These are phyloP conservation scores for Tolypocladium nubicola DNA, from an alignment of 2,329 filamentous ascomycete species.

Conservation along the genomic window DNA sequence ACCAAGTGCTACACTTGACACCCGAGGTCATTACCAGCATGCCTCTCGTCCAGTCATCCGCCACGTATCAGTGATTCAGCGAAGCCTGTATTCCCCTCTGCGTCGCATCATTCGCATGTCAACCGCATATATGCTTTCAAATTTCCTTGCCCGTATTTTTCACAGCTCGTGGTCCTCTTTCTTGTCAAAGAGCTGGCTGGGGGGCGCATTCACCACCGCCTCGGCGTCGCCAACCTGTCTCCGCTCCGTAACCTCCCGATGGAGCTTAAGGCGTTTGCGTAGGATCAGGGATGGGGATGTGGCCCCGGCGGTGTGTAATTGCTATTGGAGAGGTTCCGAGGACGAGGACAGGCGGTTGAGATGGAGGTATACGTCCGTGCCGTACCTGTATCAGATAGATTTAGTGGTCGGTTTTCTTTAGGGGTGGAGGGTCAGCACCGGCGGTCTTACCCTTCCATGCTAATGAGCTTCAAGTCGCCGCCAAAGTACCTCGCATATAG, in stretches of 20 bases:
- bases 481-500: constrained; percentile 96
- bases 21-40: not conserved
- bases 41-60: not conserved
- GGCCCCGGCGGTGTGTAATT: constrained; percentile 45
- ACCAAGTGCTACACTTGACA: not conserved
- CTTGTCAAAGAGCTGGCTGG: constrained; percentile 13
- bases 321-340: constrained; percentile 93
- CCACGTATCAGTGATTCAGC: not conserved
- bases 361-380: constrained; percentile 96
- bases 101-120: not conserved
- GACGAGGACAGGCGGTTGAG: constrained; percentile 91
- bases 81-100: not conserved
- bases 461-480: constrained; percentile 92
- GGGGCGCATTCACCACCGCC: constrained; percentile 53
- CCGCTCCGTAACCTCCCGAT: constrained; percentile 68
- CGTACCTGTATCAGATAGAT: constrained; percentile 53
- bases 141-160: constrained; percentile 1
- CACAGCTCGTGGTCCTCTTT: constrained; percentile 24
- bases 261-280: constrained; percentile 57
- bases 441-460: constrained; percentile 85
- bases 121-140: not conserved
- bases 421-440: not conserved
- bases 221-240: constrained; percentile 86
- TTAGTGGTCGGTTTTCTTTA: constrained; percentile 5
- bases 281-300: constrained; percentile 22